These are phyloP conservation scores for Vitis rupestris DNA, from an alignment of 164 flowering plant species.

Conservation along the genomic window DNA sequence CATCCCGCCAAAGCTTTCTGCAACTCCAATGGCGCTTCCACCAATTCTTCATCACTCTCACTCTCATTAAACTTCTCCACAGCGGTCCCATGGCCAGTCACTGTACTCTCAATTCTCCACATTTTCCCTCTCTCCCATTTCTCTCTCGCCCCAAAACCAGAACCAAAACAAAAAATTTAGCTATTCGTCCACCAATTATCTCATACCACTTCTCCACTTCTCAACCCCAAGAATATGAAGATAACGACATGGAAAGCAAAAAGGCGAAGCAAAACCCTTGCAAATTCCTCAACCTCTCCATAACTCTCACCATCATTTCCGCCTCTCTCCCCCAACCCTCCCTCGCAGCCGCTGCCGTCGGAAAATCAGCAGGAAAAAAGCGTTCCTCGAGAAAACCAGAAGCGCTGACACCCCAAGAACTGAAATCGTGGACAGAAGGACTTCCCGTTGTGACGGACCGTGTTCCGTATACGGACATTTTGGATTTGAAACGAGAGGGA, in stretches of 20 bases:
- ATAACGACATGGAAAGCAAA: slow-evolving; percentile 1
- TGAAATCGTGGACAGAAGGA: slow-evolving; percentile 58
- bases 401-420: slow-evolving; percentile 64
- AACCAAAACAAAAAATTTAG: background rate
- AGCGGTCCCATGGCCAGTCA: slow-evolving; percentile 23
- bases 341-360: slow-evolving; percentile 30
- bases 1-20: background rate
- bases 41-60: no score
- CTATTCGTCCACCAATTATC: slow-evolving; percentile 6
- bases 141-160: slow-evolving; percentile 1
- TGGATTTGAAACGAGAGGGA: slow-evolving; percentile 54
- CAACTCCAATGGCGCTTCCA: no score
- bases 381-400: slow-evolving; percentile 34
- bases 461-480: slow-evolving; percentile 59
- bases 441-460: slow-evolving; percentile 59
- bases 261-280: slow-evolving; percentile 4
- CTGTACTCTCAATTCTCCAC: slow-evolving; percentile 11
- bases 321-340: slow-evolving; percentile 48
- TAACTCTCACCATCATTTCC: slow-evolving; percentile 68
- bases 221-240: slow-evolving; percentile 4
- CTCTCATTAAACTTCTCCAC: background rate
- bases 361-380: slow-evolving; percentile 37
- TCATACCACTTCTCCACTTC: no score
- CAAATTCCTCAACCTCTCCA: slow-evolving; percentile 45
- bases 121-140: slow-evolving; percentile 10